Evolutionary conservation across 2,329 filamentous ascomycete genomes (phyloP).

Genomic region (Penicillium sumatraense): DNA sequence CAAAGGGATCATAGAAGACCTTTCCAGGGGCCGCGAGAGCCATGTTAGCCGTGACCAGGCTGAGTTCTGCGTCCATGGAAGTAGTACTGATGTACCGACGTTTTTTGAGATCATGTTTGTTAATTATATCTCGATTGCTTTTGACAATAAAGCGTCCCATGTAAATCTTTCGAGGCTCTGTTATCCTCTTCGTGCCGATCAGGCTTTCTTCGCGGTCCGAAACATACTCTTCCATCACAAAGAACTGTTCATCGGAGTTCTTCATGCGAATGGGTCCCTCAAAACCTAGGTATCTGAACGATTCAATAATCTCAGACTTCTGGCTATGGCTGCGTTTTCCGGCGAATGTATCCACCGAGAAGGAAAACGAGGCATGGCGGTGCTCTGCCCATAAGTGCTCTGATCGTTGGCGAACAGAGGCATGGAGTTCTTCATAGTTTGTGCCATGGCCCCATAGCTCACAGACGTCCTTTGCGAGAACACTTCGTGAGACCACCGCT

Average conservation of each 20-base stretch:
- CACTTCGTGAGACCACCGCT: constrained; percentile 72
- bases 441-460: constrained; percentile 82
- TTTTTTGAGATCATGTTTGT: constrained; percentile 88
- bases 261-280: constrained; percentile 78
- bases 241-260: constrained; percentile 73
- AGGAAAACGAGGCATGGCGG: constrained; percentile 73
- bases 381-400: constrained; percentile 70
- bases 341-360: constrained; percentile 81
- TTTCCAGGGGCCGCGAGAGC: constrained; percentile 81
- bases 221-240: constrained; percentile 81
- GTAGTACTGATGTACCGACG: constrained; percentile 92
- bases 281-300: constrained; percentile 78
- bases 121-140: constrained; percentile 69
- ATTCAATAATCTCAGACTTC: constrained; percentile 78
- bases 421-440: constrained; percentile 71
- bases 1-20: constrained; percentile 92
- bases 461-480: constrained; percentile 81
- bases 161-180: constrained; percentile 64
- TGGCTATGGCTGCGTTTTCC: constrained; percentile 67
- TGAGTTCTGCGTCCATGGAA: constrained; percentile 94
- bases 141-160: constrained; percentile 73
- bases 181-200: constrained; percentile 47
- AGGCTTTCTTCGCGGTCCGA: constrained; percentile 42
- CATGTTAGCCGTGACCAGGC: constrained; percentile 89
- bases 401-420: constrained; percentile 63